Evolutionary conservation across 2,329 filamentous ascomycete genomes (phyloP), one percentile per base, ranked within the genome.

Genomic region (Blumeria hordei): DNA sequence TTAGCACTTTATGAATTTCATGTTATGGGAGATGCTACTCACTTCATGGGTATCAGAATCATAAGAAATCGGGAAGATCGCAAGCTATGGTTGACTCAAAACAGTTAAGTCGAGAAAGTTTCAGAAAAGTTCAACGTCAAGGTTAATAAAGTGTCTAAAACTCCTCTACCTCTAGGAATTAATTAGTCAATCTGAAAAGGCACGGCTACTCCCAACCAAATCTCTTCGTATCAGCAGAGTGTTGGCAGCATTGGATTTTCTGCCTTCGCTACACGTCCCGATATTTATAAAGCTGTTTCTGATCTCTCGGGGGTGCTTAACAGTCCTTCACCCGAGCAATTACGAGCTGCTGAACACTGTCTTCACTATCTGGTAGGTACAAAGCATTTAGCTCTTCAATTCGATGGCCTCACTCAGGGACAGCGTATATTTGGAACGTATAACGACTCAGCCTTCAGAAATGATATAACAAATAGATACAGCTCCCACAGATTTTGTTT

Each of bases 221-320:
- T 51, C n/a, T 51, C 47, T 16, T 28, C 47, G n/a, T 36, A 51
- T 12, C 47, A 51, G 18, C 33, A 35, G 14, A 34, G 47, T 3
- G 8, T 36, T n/a, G 47, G 47, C 12, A 51, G 47, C 18, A 34
- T 51, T 3, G 47, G 47, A n/a, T 51, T 51, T 21, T 14, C 32
- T 34, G 47, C 47, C n/a, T 51, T 33, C 18, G 47, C 47, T n/a
- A 51, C 47, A n/a, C 47, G 14, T 9, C 47, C 34, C 37, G n/a
- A 53, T 53, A 37, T 53, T 37, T 53, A 12, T 9, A 53, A 53
- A 32, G 50, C 35, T 18, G 50, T 53, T n/a, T 39, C 34, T 36
- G 33, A 53, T 53, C 16, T 53, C 16, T 53, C 35, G 11, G 10
- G 33, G 9, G 50, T 53, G 10, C 35, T 53, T 6, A 33, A 53